A percentile compares a stretch with the other conserved stretches of the same genome.
phyloP scores from a whole-genome alignment of 768 basidiomycete species.

The Glaciozyma antarctica region DNA sequence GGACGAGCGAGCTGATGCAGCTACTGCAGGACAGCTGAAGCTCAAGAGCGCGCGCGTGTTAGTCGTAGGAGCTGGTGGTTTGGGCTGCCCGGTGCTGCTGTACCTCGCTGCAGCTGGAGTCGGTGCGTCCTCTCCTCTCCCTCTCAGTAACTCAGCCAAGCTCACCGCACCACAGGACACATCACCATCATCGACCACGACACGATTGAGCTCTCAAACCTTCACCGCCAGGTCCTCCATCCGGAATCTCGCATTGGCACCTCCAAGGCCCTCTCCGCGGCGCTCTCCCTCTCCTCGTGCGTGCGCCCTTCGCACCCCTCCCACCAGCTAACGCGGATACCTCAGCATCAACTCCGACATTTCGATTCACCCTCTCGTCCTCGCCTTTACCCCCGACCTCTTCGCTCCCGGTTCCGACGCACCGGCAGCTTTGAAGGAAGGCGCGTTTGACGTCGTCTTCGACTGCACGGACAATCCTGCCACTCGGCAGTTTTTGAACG shows the following conservation, averaged over 20 bases:
- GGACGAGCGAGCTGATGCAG: background rate
- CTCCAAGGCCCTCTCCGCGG: slow-evolving; percentile 74
- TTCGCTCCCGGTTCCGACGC: slow-evolving; percentile 29
- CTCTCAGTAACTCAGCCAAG: too few relatives aligned
- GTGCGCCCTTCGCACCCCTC: slow-evolving; percentile 17
- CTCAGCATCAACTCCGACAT: slow-evolving; percentile 65
- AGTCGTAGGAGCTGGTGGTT: slow-evolving; percentile 88
- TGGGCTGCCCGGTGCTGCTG: slow-evolving; percentile 91
- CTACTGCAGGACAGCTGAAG: slow-evolving; percentile 58
- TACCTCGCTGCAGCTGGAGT: slow-evolving; percentile 88
- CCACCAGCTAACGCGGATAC: background rate
- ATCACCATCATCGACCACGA: slow-evolving; percentile 86
- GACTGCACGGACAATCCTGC: slow-evolving; percentile 93
- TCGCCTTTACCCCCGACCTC: slow-evolving; percentile 35
- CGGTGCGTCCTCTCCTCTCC: slow-evolving; percentile 47
- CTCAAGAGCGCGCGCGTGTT: slow-evolving; percentile 64
- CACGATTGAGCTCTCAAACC: slow-evolving; percentile 73
- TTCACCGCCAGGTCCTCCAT: slow-evolving; percentile 89
- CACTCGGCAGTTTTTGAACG: slow-evolving; percentile 86
- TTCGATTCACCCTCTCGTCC: slow-evolving; percentile 48
- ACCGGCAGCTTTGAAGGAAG: background rate
- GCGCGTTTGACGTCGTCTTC: slow-evolving; percentile 60
- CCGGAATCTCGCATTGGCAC: slow-evolving; percentile 59
- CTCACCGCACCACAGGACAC: slow-evolving; percentile 49
- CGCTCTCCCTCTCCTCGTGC: slow-evolving; percentile 57